phyloP scores from a whole-genome alignment of 2,329 filamentous ascomycete species.

The Neopestalotiopsis sp. region DNA sequence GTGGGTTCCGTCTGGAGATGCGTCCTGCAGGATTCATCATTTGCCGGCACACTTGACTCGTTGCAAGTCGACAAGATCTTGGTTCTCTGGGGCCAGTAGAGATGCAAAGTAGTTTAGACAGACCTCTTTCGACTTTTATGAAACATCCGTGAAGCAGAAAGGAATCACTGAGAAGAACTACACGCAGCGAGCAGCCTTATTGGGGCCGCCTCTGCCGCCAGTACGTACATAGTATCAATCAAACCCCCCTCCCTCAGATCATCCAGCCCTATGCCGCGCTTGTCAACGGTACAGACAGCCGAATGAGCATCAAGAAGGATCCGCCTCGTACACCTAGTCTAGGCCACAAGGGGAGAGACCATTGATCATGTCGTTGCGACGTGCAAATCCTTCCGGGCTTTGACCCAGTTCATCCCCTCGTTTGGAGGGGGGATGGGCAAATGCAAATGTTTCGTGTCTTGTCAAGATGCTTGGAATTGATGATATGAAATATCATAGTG shows the following conservation, averaged over 20 bases:
- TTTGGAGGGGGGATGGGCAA: neutral
- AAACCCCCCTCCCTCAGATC: neutral
- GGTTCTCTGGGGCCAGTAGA: neutral
- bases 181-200: neutral
- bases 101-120: neutral
- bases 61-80: neutral
- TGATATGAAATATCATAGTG: neutral
- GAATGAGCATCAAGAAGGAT: neutral
- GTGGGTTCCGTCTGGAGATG: neutral
- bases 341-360: neutral
- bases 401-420: neutral
- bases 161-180: neutral
- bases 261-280: neutral
- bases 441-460: neutral
- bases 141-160: neutral
- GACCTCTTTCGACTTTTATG: neutral
- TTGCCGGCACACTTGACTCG: neutral
- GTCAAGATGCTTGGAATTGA: neutral
- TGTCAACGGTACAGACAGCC: neutral
- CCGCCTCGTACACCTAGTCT: neutral
- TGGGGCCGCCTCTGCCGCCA: neutral
- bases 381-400: neutral
- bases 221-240: neutral
- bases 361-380: constrained; percentile 3
- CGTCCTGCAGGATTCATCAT: neutral